Evolutionary conservation across 78 protist species (phyloP).

Genomic region (Tieghemostelium lacteum): DNA sequence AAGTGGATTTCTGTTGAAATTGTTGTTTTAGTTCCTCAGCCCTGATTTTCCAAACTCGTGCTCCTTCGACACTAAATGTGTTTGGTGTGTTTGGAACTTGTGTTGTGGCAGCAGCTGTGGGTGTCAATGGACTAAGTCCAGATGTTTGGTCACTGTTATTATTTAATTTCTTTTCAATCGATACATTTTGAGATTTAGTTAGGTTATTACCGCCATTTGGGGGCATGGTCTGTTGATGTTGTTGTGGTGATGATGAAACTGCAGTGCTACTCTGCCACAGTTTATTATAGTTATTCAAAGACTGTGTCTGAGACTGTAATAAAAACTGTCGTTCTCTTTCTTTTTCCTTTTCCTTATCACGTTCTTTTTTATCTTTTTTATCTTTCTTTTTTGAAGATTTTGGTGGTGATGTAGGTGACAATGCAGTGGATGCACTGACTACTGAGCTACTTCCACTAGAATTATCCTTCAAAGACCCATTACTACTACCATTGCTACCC

Average conservation of each 20-base stretch:
- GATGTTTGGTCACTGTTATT: conserved; percentile 4
- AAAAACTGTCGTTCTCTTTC: too few relatives aligned
- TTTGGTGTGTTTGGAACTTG: conserved; percentile 55
- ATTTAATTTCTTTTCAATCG: conserved; percentile 2
- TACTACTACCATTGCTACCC: not conserved
- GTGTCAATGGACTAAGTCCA: conserved; percentile 65
- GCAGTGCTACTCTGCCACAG: too few relatives aligned
- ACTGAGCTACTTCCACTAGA: not conserved
- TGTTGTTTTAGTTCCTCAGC: conserved; percentile 61
- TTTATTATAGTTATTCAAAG: too few relatives aligned
- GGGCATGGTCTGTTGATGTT: too few relatives aligned
- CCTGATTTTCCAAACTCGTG: conserved; percentile 67
- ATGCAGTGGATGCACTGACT: not conserved
- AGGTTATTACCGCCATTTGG: not conserved
- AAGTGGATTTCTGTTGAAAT: conserved; percentile 15
- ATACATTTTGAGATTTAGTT: not conserved
- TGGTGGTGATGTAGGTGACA: not conserved
- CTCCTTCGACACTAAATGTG: conserved; percentile 26
- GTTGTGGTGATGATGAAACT: not conserved
- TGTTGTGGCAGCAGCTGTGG: conserved; percentile 3
- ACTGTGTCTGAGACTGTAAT: too few relatives aligned
- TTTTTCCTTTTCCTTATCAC: too few relatives aligned
- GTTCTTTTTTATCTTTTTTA: not conserved
- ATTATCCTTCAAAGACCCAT: not conserved
- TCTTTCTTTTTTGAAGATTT: not conserved